Base-by-base conservation (phyloP, 2,329 filamentous ascomycete species). In the Tolypocladium tundrense region DNA sequence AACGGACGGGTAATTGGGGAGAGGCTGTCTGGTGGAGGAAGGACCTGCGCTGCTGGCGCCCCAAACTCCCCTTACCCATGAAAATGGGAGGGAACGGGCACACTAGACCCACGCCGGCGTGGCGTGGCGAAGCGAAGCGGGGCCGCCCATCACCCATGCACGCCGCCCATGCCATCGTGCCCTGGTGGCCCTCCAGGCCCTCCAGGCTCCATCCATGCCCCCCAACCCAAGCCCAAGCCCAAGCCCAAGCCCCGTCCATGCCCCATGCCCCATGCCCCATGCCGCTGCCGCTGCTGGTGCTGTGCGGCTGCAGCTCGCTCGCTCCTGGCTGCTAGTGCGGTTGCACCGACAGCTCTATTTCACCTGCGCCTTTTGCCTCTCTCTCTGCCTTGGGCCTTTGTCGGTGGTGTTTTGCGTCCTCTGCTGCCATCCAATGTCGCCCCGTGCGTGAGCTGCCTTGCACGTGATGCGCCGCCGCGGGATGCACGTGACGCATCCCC, bases 51-150 rank as follows among this genome's bases (percentile, higher is more conserved):
- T 67, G 65, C 69, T 71, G 67, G 68, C 66, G 24, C 64, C 63
- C 62, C 65, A 69, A 75, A 75, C 72, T 75, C 66, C 68, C 73
- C 73, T 75, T 65, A 75, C 73, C 73, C 73, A 75, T 67, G 68
- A 69, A 61, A 69, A 70, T 67, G 67, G 68, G 66, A 71, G 71
- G 67, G 69, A 72, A 72, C 69, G 70, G 69, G 67, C 65, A 63
- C 56, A 58, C 56, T 72, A 71, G 24, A 50, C 11, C 14, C 64
- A 72, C 69, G 64, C 63, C 54, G 64, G 66, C 54, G 68, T 69
- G 63, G 7, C 41, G 19, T 53, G 41, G 42, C 37, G 54, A 63
- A 61, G 63, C 63, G 60, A 56, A 64, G 65, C 62, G 62, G 60
- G 63, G 62, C 62, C 63, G 67, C 63, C 62, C 66, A 63, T 63